Base-by-base conservation (phyloP, 1,284 basidiomycete species). In the Ganoderma boninense region DNA sequence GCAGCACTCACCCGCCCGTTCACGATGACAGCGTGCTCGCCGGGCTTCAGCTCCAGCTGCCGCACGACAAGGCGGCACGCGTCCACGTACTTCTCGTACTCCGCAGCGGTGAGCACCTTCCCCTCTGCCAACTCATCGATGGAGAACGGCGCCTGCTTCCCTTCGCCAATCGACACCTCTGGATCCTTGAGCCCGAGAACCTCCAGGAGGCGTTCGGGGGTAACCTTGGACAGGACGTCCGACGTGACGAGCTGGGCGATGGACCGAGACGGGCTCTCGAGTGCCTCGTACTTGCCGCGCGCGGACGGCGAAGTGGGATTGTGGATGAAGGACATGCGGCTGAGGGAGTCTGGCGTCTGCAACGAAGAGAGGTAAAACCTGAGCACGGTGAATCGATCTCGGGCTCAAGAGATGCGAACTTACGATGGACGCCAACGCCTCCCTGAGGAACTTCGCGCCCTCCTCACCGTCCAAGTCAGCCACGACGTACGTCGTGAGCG, bases 391-490 rank as follows among this genome's bases (percentile, higher is more conserved):
- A 32, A 32, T 32, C 29, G 2, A 32, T 32, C 29, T 32, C 29
- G 29, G 29, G 29, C 29, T 32, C 29, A 32, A 32, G 29, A 40
- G 23, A 13, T 13, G 2, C 29, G 7, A 18, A 81, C 85, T 67
- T 77, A 95, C 95, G 73, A 93, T 80, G 14, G 92, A 92, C 26
- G 80, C 75, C 16, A 98, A 79, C 0, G 91, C 89, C 67, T 92
- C 89, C 62, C 83, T 86, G 14, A 92, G 82, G 1, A 96, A 79
- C 4, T 79, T 76, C 16, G 86, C 71, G 0, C 95, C 94, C 3
- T 84, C 85, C 1, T 81, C 79, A 7, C 84, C 88, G 76, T 98
- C 92, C 5, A 98, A 83, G 79, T 98, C 94, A 1, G 92, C 94
- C 5, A 98, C 82, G 42, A 98, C 82, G 79, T 91, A 93, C 14